Evolutionary conservation across 345 rosid species (phyloP), one percentile per base, ranked within the genome.

Genomic region (Euclidium syriacum): DNA sequence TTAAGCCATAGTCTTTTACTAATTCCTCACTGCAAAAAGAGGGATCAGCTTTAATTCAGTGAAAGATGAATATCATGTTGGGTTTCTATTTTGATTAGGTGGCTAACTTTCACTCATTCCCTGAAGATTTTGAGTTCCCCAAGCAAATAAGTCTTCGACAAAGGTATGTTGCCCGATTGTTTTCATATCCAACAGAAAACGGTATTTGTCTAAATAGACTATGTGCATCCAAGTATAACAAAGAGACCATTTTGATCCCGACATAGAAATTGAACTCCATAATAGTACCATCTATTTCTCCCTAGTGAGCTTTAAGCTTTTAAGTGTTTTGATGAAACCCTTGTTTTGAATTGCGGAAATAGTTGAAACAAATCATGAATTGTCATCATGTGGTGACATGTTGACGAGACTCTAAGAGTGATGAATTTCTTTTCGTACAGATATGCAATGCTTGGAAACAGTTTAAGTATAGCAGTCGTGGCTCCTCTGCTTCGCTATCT

Each of bases 21-120:
- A 27, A 26, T 58, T 9, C 47, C 32, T 62, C 63, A 3, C 20
- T 36, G 5, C n/a, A n/a, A 36, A 20, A 29, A 3, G 34, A 44
- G 6, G 47, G 48, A 1, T 62, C 29, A 7, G 25, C 26, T 69
- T 34, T 55, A 12, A 42, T 17, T 32, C 25, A 19, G 22, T 35
- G 30, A 10, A 64, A 14, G 38, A 6, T 39, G 27, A 52, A n/a
- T n/a, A n/a, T n/a, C n/a, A n/a, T 26, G 10, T 11, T 41, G 10
- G 24, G 41, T 55, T 56, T 46, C 49, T 61, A 2, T 47, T n/a
- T 54, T 58, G 30, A 32, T 50, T 49, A 92, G 98, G 95, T 92
- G 42, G 98, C 97, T 2, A 92, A 87, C 74, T 75, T 89, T 70
- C 98, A 89, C 76, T 87, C 96, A 26, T 92, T 92, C 79, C 96